Base-by-base conservation (phyloP, 2,329 filamentous ascomycete species). In the Ilyonectria sp. region DNA sequence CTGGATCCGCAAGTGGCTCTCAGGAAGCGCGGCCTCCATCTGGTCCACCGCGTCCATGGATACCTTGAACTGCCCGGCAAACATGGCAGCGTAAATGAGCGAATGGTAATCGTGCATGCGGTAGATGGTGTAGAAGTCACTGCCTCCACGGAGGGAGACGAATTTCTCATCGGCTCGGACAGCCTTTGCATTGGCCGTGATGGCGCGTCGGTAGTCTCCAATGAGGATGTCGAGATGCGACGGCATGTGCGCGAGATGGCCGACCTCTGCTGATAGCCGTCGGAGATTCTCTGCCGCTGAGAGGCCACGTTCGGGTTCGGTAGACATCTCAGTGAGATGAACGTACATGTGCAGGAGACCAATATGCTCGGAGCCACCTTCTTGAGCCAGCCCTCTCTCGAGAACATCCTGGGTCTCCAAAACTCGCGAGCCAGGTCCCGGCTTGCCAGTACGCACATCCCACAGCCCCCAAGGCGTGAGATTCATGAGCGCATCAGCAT, bases 281-380 rank as follows among this genome's bases (percentile, higher is more conserved):
- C 91, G 88, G 8, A 94, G 83, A 19, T 83, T 79, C 72, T 93
- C 87, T 4, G 91, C 91, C 0, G 86, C 83, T 0, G 85, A 79
- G 2, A 93, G 76, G 0, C 89, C 92, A 3, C 79, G 76, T 74
- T 93, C 91, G 0, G 92, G 91, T 23, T 75, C 70, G 1, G 60
- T 63, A 0, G 92, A 94, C 92, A 94, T 94, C 75, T 94, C 92
- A 84, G 93, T 92, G 4, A 93, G 86, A 72, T 94, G 92, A 44
- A 94, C 92, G 77, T 94, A 94, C 35, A 94, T 80, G 77, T 95
- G 93, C 6, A 94, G 82, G 0, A 94, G 79, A 0, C 92, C 93
- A 0, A 93, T 90, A 73, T 96, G 93, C 7, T 81, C 72, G 4
- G 83, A 77, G 1, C 81, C 81, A 5, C 74, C 76, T 0, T 73